phyloP scores from a whole-genome alignment of 768 basidiomycete genomes.

The Gelatoporia subvermispora region DNA sequence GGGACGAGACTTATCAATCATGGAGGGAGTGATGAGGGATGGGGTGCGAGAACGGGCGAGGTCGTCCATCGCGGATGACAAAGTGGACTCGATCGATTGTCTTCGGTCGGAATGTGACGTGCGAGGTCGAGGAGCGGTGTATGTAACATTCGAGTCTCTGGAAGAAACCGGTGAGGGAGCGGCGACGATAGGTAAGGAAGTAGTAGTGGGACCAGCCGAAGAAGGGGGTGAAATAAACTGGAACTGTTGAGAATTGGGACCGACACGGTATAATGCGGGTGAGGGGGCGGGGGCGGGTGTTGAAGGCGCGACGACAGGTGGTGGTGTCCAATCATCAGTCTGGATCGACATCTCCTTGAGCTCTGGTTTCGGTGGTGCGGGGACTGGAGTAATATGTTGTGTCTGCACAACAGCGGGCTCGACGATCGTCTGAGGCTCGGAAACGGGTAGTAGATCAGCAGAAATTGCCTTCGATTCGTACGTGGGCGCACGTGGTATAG shows the following conservation, averaged over 20 bases:
- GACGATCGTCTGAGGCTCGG: constrained; percentile 18
- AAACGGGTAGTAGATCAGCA: constrained; percentile 5
- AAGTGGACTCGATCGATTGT: constrained; percentile 67
- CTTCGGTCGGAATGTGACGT: constrained; percentile 56
- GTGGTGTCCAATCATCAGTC: constrained; percentile 67
- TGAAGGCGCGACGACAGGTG: constrained; percentile 29
- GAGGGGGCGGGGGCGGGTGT: constrained; percentile 24
- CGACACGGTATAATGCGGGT: constrained; percentile 51
- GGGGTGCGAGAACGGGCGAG: constrained; percentile 56
- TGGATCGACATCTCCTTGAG: constrained; percentile 73
- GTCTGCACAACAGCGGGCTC: constrained; percentile 20
- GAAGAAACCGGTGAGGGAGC: constrained; percentile 39
- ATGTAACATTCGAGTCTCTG: constrained; percentile 49
- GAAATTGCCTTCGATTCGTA: constrained; percentile 44
- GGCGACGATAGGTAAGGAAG: constrained; percentile 29
- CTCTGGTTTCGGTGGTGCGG: constrained; percentile 49
- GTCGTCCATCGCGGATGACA: constrained; percentile 49
- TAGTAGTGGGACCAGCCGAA: constrained; percentile 30
- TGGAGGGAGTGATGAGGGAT: constrained; percentile 42
- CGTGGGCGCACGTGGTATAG: constrained; percentile 26
- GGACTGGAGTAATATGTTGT: constrained; percentile 19
- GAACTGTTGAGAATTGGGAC: constrained; percentile 61
- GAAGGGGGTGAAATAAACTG: constrained; percentile 53
- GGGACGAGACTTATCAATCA: constrained; percentile 74
- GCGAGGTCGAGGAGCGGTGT: constrained; percentile 41